Conservation (phyloP, 1,139 yeast species). For the Pichia sp. region DNA sequence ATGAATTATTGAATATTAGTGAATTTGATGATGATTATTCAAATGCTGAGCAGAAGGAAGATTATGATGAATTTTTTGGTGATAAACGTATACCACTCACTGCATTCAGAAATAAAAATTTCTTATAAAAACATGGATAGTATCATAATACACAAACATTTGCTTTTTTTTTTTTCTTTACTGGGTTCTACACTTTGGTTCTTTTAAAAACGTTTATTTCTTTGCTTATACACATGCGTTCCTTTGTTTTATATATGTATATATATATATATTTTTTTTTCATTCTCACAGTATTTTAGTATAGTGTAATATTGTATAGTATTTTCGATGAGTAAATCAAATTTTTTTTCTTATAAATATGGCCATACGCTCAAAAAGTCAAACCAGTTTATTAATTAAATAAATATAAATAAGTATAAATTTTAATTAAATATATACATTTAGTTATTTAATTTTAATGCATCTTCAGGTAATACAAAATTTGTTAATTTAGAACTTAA, state of each 20-base stretch:
- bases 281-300: background rate
- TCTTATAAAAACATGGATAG: no score
- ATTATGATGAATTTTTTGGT: constrained; percentile 38
- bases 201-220: background rate
- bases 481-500: constrained; percentile 71
- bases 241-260: background rate
- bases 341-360: background rate
- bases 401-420: background rate
- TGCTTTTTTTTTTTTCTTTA: background rate
- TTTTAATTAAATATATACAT: background rate
- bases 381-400: background rate
- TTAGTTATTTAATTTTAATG: constrained; percentile 12
- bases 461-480: constrained; percentile 31
- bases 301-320: background rate
- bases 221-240: background rate
- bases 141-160: background rate
- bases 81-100: constrained; percentile 71
- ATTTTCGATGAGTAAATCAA: background rate
- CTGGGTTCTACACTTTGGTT: no score
- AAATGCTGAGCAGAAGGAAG: constrained; percentile 29
- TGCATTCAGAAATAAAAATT: constrained; percentile 80
- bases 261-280: no score
- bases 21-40: constrained; percentile 65
- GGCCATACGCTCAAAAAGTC: constrained; percentile 13
- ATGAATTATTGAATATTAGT: constrained; percentile 80